Evolutionary conservation across 768 basidiomycete species (phyloP).

Genomic region (Tephrocybe sp.): DNA sequence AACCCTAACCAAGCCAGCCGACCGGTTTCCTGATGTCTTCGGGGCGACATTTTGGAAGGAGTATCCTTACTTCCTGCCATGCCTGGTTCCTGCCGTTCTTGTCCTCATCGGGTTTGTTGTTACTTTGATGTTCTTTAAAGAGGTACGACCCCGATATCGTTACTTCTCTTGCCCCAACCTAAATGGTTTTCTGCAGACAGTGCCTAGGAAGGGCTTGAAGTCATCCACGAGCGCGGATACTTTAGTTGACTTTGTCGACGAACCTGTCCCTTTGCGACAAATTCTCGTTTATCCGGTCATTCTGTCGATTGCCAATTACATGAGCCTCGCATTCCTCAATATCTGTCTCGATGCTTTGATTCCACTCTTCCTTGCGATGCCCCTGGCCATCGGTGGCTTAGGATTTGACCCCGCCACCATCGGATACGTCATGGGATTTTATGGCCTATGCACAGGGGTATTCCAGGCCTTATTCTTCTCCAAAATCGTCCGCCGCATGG

Average conservation of each 20-base stretch:
- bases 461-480: conserved; percentile 38
- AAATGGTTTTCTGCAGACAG: conserved; percentile 23
- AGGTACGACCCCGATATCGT: conserved; percentile 26
- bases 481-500: conserved; percentile 33
- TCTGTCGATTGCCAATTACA: conserved; percentile 67
- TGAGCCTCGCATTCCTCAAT: conserved; percentile 56
- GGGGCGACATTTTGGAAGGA: conserved; percentile 50
- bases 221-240: conserved; percentile 16
- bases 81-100: conserved; percentile 34
- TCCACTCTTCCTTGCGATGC: conserved; percentile 69
- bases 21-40: conserved; percentile 62
- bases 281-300: conserved; percentile 51
- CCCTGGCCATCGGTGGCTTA: conserved; percentile 61
- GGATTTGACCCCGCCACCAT: conserved; percentile 60
- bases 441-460: conserved; percentile 32
- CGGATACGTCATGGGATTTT: conserved; percentile 53
- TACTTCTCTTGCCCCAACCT: background rate
- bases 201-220: conserved; percentile 13
- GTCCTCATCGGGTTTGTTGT: conserved; percentile 27
- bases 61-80: conserved; percentile 78
- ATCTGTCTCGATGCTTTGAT: conserved; percentile 49
- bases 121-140: conserved; percentile 35
- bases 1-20: conserved; percentile 60
- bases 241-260: conserved; percentile 6
- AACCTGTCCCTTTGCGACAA: conserved; percentile 37